phyloP scores from a whole-genome alignment of 164 flowering plant genomes.

The Kalanchoe fedtschenkoi region DNA sequence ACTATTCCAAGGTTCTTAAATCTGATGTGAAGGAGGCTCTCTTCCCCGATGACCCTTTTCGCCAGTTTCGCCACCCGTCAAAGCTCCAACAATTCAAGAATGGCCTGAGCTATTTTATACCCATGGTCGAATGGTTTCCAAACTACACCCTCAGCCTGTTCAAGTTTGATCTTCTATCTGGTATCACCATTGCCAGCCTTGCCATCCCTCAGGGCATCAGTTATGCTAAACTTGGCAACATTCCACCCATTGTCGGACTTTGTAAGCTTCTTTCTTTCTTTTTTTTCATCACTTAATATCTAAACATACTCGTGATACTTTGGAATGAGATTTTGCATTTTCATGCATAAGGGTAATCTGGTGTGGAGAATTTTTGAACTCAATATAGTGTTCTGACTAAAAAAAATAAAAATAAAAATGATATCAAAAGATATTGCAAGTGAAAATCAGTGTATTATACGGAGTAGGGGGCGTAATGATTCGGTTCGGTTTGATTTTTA shows the following conservation, averaged over 20 bases:
- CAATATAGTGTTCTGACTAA: too few species aligned
- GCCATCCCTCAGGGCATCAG: constrained; percentile 77
- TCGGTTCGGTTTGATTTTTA: too few species aligned
- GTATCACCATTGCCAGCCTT: constrained; percentile 66
- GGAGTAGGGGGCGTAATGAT: too few species aligned
- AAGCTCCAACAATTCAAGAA: constrained; percentile 8
- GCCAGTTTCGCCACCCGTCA: constrained; percentile 20
- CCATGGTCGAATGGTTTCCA: constrained; percentile 55
- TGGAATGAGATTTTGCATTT: too few species aligned
- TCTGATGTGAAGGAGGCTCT: constrained; percentile 46
- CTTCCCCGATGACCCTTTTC: constrained; percentile 75
- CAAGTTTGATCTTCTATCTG: constrained; percentile 44
- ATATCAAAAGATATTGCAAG: too few species aligned
- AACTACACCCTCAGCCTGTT: constrained; percentile 28
- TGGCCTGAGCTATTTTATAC: constrained; percentile 44
- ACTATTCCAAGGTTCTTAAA: constrained; percentile 23
- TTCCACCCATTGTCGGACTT: constrained; percentile 60
- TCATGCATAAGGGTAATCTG: too few species aligned
- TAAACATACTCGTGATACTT: too few species aligned
- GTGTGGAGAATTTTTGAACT: too few species aligned
- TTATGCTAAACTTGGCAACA: constrained; percentile 52
- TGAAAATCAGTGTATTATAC: too few species aligned
- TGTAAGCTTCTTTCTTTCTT: constrained; percentile 24
- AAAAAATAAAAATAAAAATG: too few species aligned
- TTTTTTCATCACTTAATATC: too few species aligned